A percentile compares a stretch with the other conserved stretches of the same genome.
phyloP scores from a whole-genome alignment of 148 eudicot genomes.

The Camellia japonica region DNA sequence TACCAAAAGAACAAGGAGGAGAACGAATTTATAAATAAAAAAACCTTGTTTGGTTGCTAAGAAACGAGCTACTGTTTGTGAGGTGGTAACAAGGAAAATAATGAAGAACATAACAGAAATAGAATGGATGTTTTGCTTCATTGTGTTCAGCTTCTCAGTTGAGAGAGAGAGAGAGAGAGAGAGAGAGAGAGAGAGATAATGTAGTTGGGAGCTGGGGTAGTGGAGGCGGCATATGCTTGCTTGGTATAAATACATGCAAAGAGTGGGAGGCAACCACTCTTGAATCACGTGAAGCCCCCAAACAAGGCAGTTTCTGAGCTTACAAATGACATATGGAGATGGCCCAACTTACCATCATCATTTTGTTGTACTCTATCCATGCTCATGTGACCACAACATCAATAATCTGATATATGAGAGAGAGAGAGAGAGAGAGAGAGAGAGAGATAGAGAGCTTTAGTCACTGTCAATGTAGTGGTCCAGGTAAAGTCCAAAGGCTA shows the following conservation, averaged over 20 bases:
- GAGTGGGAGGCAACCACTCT: not conserved
- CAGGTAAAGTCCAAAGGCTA: not conserved
- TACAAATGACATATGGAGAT: not conserved
- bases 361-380: not conserved
- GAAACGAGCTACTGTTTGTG: constrained; percentile 13
- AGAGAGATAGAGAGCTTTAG: not conserved
- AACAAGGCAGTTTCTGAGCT: not conserved
- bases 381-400: constrained; percentile 1
- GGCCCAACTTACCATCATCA: constrained; percentile 12
- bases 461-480: constrained; percentile 11
- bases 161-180: not conserved
- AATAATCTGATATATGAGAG: not conserved
- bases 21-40: not conserved
- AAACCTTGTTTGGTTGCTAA: constrained; percentile 9
- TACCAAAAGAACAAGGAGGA: constrained; percentile 10
- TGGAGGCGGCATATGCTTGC: constrained; percentile 17
- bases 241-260: constrained; percentile 20
- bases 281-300: constrained; percentile 5
- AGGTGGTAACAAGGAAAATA: constrained; percentile 6
- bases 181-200: not conserved
- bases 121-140: constrained; percentile 27
- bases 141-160: constrained; percentile 11
- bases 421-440: constrained; percentile 1
- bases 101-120: not conserved
- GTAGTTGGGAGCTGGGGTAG: constrained; percentile 18